phyloP scores from a whole-genome alignment of 768 basidiomycete species.

The Tylopilus plumbeoviolaceoides region DNA sequence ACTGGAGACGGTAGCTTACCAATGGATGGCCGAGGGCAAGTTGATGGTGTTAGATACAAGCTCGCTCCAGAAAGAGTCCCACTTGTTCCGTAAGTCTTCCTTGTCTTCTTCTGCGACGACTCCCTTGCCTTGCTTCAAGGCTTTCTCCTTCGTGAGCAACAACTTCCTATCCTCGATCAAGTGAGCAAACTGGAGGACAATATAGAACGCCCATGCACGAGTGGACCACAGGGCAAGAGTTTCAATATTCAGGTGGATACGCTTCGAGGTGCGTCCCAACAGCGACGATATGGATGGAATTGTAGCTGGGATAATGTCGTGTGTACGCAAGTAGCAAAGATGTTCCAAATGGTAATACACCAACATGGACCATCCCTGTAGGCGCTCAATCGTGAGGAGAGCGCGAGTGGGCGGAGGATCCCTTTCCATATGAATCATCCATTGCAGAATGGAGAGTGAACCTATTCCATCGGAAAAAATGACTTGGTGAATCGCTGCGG shows the following conservation, averaged over 20 bases:
- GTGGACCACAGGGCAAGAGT: conserved; percentile 65
- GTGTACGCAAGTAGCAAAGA: conserved; percentile 59
- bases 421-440: conserved; percentile 75
- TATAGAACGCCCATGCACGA: conserved; percentile 79
- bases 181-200: conserved; percentile 72
- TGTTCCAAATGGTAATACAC: conserved; percentile 79
- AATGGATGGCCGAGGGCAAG: conserved; percentile 81
- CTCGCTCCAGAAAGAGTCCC: conserved; percentile 70
- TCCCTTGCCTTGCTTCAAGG: conserved; percentile 56
- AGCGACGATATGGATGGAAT: conserved; percentile 44
- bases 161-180: conserved; percentile 64
- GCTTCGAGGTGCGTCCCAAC: conserved; percentile 39
- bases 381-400: conserved; percentile 71
- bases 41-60: conserved; percentile 68
- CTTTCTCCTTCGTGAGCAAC: conserved; percentile 50
- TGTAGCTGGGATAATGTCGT: conserved; percentile 56
- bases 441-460: conserved; percentile 73
- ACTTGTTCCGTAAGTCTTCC: conserved; percentile 51
- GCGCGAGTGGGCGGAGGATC: conserved; percentile 64
- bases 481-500: background rate
- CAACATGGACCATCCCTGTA: conserved; percentile 73
- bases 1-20: conserved; percentile 41
- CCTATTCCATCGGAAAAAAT: conserved; percentile 38
- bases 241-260: conserved; percentile 42
- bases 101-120: conserved; percentile 45